Evolutionary conservation across 768 basidiomycete genomes (phyloP).

Genomic region (Cubamyces sp.): DNA sequence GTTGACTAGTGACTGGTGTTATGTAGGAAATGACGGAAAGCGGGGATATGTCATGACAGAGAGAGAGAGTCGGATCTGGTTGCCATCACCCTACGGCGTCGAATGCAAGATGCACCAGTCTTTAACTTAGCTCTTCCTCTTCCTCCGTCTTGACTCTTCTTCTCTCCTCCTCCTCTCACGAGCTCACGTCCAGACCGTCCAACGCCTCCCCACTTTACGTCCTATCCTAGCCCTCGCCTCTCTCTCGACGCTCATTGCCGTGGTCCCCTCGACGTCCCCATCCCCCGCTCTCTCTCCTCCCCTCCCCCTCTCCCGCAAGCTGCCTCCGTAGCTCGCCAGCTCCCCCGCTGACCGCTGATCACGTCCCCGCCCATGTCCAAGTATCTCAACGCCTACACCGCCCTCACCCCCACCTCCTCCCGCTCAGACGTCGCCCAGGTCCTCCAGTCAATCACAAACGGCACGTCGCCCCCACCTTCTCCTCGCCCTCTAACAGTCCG

Average conservation of each 20-base stretch:
- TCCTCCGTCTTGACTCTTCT: neutral
- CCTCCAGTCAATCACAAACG: slow-evolving; percentile 54
- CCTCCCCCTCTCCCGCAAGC: neutral
- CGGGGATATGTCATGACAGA: neutral
- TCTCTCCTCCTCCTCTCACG: slow-evolving; percentile 3
- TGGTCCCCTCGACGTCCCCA: neutral
- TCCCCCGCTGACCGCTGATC: neutral
- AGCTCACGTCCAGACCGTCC: neutral
- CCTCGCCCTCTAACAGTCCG: neutral
- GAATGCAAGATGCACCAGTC: neutral
- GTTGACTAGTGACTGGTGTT: neutral
- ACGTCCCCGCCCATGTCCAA: slow-evolving; percentile 44
- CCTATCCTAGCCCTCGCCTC: neutral
- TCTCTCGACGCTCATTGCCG: slow-evolving; percentile 9
- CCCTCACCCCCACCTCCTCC: slow-evolving; percentile 51
- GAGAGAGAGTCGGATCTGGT: slow-evolving; percentile 1
- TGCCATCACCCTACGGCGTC: slow-evolving; percentile 11
- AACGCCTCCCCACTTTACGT: neutral
- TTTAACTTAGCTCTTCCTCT: neutral
- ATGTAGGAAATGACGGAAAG: neutral
- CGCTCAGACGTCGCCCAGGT: slow-evolving; percentile 49
- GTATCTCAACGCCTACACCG: slow-evolving; percentile 49
- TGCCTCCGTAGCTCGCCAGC: neutral
- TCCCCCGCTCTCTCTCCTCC: neutral
- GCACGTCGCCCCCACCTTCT: slow-evolving; percentile 38